Percentiles rank a stretch among this genome's conserved stretches.
These are phyloP conservation scores for Cichorium intybus DNA, from an alignment of 140 eudicot genomes.

Conservation along the genomic window DNA sequence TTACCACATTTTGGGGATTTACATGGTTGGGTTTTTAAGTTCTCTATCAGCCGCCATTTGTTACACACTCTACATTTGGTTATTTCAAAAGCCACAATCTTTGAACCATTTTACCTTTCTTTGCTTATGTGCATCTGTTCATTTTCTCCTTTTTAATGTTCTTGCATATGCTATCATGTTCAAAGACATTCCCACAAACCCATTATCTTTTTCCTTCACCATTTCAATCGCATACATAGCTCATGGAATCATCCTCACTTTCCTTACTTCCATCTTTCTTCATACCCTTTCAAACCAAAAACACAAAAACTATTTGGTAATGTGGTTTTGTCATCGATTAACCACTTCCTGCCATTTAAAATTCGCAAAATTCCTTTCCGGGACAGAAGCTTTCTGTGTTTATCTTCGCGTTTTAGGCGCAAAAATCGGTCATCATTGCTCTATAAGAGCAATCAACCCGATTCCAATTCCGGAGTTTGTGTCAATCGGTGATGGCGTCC, in stretches of 20 bases:
- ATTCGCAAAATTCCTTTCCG: slow-evolving; percentile 45
- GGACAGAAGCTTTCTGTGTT: slow-evolving; percentile 49
- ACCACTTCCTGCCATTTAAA: slow-evolving; percentile 36
- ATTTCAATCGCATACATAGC: slow-evolving; percentile 33
- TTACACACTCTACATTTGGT: slow-evolving; percentile 35
- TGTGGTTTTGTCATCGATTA: slow-evolving; percentile 40
- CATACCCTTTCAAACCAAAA: slow-evolving; percentile 22
- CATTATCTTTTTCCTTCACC: slow-evolving; percentile 25
- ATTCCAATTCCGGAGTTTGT: slow-evolving; percentile 38
- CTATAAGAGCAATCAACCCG: slow-evolving; percentile 49
- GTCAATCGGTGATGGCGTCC: slow-evolving; percentile 46
- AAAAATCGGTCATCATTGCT: slow-evolving; percentile 44
- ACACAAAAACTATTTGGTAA: slow-evolving; percentile 15
- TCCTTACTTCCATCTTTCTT: slow-evolving; percentile 26
- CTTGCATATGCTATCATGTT: slow-evolving; percentile 34
- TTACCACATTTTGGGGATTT: slow-evolving; percentile 46
- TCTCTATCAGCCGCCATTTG: slow-evolving; percentile 40
- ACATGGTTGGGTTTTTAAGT: slow-evolving; percentile 43
- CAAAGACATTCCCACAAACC: slow-evolving; percentile 18
- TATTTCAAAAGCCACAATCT: slow-evolving; percentile 28
- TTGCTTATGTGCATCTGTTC: slow-evolving; percentile 43
- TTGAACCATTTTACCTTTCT: slow-evolving; percentile 31
- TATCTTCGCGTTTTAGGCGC: slow-evolving; percentile 46
- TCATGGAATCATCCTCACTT: slow-evolving; percentile 44
- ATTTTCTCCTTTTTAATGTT: slow-evolving; percentile 49